Conservation (phyloP, 768 basidiomycete species). For the Collybiopsis luxurians region DNA sequence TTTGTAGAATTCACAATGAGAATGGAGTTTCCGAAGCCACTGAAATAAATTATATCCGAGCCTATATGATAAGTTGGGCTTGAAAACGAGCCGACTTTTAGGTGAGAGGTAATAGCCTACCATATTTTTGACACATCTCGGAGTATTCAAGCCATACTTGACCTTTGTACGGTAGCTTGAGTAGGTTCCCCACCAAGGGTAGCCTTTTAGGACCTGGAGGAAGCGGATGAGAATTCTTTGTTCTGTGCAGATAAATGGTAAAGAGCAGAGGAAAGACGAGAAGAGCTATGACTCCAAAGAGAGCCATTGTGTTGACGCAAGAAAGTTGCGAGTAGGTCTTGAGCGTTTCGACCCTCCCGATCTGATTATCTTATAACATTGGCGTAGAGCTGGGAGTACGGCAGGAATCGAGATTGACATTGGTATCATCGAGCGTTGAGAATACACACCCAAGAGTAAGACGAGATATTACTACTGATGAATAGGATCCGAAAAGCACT, state of each 20-base stretch:
- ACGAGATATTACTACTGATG: too few species aligned
- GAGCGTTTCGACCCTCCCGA: too few species aligned
- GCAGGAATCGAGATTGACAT: too few species aligned
- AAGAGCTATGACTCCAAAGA: background rate
- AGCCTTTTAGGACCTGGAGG: conserved; percentile 14
- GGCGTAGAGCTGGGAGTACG: too few species aligned
- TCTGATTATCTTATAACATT: too few species aligned
- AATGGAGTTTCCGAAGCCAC: conserved; percentile 8
- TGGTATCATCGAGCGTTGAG: too few species aligned
- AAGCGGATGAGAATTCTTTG: too few species aligned
- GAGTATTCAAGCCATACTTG: conserved; percentile 17
- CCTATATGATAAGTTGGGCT: conserved; percentile 4
- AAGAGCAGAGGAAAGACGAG: background rate
- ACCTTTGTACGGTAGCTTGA: conserved; percentile 11
- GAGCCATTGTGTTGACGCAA: too few species aligned
- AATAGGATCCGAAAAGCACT: too few species aligned
- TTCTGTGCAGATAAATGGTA: background rate
- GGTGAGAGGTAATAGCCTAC: background rate
- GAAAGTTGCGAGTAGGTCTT: too few species aligned
- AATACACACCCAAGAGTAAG: too few species aligned
- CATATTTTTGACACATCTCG: conserved; percentile 16
- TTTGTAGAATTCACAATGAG: conserved; percentile 6
- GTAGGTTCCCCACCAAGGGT: conserved; percentile 16
- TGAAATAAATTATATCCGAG: conserved; percentile 22
- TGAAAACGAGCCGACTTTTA: background rate